These are phyloP conservation scores for Leishmania arabica DNA, from an alignment of 208 protist genomes.

Conservation along the genomic window DNA sequence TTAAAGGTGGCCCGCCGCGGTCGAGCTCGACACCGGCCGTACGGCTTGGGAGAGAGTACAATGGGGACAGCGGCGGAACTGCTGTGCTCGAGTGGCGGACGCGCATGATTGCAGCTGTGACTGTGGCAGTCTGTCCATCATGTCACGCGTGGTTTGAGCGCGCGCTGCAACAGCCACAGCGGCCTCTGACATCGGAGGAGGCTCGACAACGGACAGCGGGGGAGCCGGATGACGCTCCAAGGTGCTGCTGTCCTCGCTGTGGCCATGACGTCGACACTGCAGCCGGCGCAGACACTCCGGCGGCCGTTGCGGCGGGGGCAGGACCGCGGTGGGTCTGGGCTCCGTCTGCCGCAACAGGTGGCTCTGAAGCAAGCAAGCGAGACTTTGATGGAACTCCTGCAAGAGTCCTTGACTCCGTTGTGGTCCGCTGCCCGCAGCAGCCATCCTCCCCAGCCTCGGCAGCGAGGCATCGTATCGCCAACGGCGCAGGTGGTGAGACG, in stretches of 20 bases:
- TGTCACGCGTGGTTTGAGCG: slow-evolving; percentile 17
- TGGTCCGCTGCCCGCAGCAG: not conserved
- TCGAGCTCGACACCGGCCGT: not conserved
- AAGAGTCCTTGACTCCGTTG: too few relatives aligned
- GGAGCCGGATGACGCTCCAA: too few relatives aligned
- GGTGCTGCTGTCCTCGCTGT: slow-evolving; percentile 20
- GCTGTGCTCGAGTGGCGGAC: slow-evolving; percentile 19
- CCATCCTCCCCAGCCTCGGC: not conserved
- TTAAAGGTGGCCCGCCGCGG: not conserved
- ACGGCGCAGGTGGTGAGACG: not conserved
- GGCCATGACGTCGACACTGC: not conserved
- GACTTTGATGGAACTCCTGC: not conserved
- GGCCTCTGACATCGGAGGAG: not conserved
- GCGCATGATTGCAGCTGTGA: slow-evolving; percentile 13
- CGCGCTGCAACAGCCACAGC: slow-evolving; percentile 1
- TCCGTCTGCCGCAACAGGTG: not conserved
- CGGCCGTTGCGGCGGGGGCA: not conserved
- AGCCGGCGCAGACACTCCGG: not conserved
- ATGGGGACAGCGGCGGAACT: not conserved
- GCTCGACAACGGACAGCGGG: not conserved
- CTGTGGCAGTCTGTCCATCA: slow-evolving; percentile 15
- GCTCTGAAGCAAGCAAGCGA: not conserved
- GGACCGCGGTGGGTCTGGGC: slow-evolving; percentile 8
- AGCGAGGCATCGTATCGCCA: not conserved
- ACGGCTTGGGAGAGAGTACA: not conserved